Base-by-base conservation (phyloP, 2,329 filamentous ascomycete genomes). In the Epichloe uncinata region DNA sequence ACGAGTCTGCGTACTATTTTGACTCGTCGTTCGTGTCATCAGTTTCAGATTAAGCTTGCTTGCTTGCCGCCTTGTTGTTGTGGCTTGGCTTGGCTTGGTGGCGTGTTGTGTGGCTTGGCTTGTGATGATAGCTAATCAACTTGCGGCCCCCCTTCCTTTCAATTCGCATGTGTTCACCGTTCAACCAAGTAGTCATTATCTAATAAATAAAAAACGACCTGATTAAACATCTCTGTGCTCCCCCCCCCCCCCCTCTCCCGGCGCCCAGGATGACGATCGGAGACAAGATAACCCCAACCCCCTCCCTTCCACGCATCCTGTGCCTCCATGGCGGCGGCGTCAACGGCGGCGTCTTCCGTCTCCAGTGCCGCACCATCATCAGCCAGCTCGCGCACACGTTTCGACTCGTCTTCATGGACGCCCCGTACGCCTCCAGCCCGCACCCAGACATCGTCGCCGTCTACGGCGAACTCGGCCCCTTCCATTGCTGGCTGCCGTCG, bases 251-350 rank as follows among this genome's bases (percentile, higher is more conserved):
- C 16, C 16, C 2, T 18, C 16, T 18, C 16, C 16, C 16, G 16
- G 16, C 16, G 16, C 16, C 8, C 30, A 43, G 12, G 26, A 51
- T 51, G 50, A 37, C 50, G 13, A 44, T 22, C n/a, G 8, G 43
- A 12, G 12, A n/a, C 33, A 20, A 48, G 5, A 26, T 26, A 1
- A 26, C 22, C 22, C 22, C 2, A 7, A 7, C 22, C 22, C 3
- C 0, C 22, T 6, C 26, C 52, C 69, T 74, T 30, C 84, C 84
- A 3, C 81, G 85, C 52, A 79, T 90, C 56, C 81, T 90, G 57
- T 89, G 84, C 66, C 79, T 90, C n/a, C 85, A 90, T 64, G 85
- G 85, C 61, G 85, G 85, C 58, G 85, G 85, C 53, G 80, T 82
- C 55, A 88, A 84, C 59, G 81, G 75, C n/a, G 61, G 72, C 40